Evolutionary conservation across 2,329 filamentous ascomycete genomes (phyloP).

Genomic region (Ophiostoma fasciatum): DNA sequence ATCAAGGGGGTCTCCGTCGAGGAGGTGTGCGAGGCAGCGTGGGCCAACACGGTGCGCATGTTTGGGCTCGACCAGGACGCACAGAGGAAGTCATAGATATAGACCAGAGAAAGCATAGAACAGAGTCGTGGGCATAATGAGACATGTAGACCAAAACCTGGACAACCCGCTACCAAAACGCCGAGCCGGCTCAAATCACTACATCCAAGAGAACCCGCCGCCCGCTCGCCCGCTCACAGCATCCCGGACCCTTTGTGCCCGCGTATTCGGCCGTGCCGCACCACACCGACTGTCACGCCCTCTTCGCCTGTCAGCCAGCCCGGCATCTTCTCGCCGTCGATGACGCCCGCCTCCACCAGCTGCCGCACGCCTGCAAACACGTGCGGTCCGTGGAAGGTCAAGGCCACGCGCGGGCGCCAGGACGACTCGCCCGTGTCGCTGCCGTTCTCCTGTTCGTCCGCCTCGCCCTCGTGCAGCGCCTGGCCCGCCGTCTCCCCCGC

Average conservation of each 20-base stretch:
- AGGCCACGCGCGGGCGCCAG: conserved; percentile 44
- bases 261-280: conserved; percentile 50
- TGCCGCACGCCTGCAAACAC: conserved; percentile 69
- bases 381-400: conserved; percentile 62
- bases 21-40: conserved; percentile 74
- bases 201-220: neutral
- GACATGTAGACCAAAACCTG: no score
- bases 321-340: conserved; percentile 67
- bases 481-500: no score
- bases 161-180: no score
- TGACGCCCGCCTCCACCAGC: conserved; percentile 59
- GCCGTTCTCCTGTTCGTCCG: conserved; percentile 13
- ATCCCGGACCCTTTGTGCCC: conserved; percentile 42
- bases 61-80: conserved; percentile 37
- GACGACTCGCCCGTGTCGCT: conserved; percentile 10
- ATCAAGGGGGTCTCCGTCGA: conserved; percentile 70
- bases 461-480: conserved; percentile 10
- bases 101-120: neutral
- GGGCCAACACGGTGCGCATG: conserved; percentile 66
- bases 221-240: conserved; percentile 14
- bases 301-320: conserved; percentile 87
- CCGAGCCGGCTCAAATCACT: neutral
- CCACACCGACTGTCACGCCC: conserved; percentile 57
- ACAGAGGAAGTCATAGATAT: neutral
- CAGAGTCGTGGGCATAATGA: no score